These are phyloP conservation scores for Elsinoe australis DNA, from an alignment of 2,329 filamentous ascomycete species.

Conservation along the genomic window DNA sequence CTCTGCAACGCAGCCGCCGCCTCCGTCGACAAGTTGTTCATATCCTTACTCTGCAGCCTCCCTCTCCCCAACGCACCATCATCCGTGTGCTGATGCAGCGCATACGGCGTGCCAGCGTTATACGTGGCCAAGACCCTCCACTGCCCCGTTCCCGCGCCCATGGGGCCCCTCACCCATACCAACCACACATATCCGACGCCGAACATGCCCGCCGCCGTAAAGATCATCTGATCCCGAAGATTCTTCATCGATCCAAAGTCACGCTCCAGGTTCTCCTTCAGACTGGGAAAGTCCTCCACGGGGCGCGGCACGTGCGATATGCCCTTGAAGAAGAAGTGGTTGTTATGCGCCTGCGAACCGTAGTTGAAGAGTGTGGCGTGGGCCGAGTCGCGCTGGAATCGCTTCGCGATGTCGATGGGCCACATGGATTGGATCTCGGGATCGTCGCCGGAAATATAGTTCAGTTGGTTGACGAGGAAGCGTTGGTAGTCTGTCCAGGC, in stretches of 20 bases:
- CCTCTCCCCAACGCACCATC: slow-evolving; percentile 55
- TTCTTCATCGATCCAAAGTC: slow-evolving; percentile 79
- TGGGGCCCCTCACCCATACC: slow-evolving; percentile 42
- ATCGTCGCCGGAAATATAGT: slow-evolving; percentile 55
- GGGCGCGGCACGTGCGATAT: slow-evolving; percentile 28
- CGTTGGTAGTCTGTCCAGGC: slow-evolving; percentile 80
- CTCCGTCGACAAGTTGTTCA: slow-evolving; percentile 50
- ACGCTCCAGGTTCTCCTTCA: slow-evolving; percentile 54
- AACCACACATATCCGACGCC: slow-evolving; percentile 97
- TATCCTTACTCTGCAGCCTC: slow-evolving; percentile 59
- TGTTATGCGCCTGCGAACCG: slow-evolving; percentile 95
- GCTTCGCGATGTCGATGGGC: slow-evolving; percentile 40
- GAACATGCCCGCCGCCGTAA: slow-evolving; percentile 84
- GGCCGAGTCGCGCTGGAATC: slow-evolving; percentile 69
- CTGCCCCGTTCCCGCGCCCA: slow-evolving; percentile 37
- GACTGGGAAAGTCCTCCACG: slow-evolving; percentile 48
- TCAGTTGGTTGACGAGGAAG: slow-evolving; percentile 67
- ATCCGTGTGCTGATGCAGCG: slow-evolving; percentile 50
- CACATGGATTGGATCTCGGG: slow-evolving; percentile 1
- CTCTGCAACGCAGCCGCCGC: slow-evolving; percentile 18
- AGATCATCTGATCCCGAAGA: slow-evolving; percentile 68
- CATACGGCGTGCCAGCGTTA: slow-evolving; percentile 68
- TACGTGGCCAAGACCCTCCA: slow-evolving; percentile 77
- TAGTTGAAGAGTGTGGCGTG: slow-evolving; percentile 84
- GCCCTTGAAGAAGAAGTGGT: slow-evolving; percentile 66